These are phyloP conservation scores for Candida alai DNA, from an alignment of 805 yeast genomes.

Conservation along the genomic window DNA sequence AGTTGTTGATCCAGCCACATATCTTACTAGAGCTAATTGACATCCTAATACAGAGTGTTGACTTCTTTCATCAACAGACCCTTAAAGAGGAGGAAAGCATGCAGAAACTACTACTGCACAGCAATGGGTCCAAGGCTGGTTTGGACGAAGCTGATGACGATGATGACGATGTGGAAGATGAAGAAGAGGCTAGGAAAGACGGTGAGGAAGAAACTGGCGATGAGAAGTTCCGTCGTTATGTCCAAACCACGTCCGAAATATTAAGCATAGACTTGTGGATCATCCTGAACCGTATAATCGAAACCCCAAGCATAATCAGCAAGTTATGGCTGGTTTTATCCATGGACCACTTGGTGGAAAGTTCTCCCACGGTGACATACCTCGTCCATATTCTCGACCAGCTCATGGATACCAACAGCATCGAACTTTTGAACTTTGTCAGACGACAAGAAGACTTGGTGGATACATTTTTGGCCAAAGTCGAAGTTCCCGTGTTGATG, in stretches of 20 bases:
- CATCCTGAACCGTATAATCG: constrained; percentile 39
- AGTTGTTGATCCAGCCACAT: constrained; percentile 75
- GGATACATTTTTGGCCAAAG: constrained; percentile 74
- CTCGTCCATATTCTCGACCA: constrained; percentile 72
- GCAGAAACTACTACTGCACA: constrained; percentile 11
- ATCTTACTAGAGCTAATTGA: constrained; percentile 66
- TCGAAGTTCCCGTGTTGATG: constrained; percentile 92
- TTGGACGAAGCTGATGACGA: constrained; percentile 12
- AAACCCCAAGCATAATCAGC: constrained; percentile 36
- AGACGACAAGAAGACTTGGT: constrained; percentile 67
- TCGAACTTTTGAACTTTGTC: constrained; percentile 68
- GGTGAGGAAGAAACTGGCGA: constrained; percentile 24
- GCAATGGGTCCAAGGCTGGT: constrained; percentile 7
- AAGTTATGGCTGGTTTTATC: constrained; percentile 39
- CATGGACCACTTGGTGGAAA: constrained; percentile 29
- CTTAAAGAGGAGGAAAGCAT: constrained; percentile 21
- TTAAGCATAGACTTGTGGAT: constrained; percentile 41
- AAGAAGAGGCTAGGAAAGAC: constrained; percentile 14
- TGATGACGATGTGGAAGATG: constrained; percentile 9
- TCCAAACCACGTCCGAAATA: constrained; percentile 38
- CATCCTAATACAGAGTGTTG: constrained; percentile 53
- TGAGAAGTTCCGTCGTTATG: constrained; percentile 32
- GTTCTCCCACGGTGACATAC: constrained; percentile 37
- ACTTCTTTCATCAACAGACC: constrained; percentile 33
- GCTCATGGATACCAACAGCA: constrained; percentile 59